Evolutionary conservation across 768 basidiomycete genomes (phyloP).

Genomic region (Asterophora parasitica): DNA sequence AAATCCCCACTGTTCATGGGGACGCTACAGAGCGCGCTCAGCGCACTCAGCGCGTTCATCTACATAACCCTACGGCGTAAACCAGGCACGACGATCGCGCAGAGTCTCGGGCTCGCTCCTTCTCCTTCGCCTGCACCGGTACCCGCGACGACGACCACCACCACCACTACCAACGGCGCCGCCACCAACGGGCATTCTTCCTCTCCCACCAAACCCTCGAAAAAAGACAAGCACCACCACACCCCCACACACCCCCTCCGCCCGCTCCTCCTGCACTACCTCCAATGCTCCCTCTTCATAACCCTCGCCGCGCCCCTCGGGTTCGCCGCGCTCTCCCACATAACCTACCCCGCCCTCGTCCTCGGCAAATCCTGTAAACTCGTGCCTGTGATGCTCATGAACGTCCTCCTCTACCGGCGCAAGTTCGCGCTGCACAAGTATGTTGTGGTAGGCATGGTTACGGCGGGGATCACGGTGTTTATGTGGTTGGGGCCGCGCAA

Average conservation of each 20-base stretch:
- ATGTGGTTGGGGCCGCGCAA: constrained; percentile 81
- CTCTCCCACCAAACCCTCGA: no score
- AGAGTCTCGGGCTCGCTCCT: constrained; percentile 58
- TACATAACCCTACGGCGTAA: constrained; percentile 68
- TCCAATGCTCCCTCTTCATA: constrained; percentile 84
- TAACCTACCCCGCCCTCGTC: constrained; percentile 98
- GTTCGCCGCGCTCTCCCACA: constrained; percentile 90
- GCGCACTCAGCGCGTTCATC: constrained; percentile 68
- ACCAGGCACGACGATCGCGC: constrained; percentile 43
- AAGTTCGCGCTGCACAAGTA: constrained; percentile 94
- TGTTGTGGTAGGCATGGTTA: constrained; percentile 90
- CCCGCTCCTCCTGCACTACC: constrained; percentile 64
- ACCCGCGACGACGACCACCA: no score
- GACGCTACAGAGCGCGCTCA: constrained; percentile 77
- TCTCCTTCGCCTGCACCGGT: no score
- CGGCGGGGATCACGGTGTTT: constrained; percentile 85
- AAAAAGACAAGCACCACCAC: constrained; percentile 18
- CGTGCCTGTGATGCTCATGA: constrained; percentile 98
- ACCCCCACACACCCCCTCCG: constrained; percentile 28
- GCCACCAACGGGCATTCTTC: constrained; percentile 14
- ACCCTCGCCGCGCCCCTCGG: constrained; percentile 93
- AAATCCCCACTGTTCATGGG: constrained; percentile 82
- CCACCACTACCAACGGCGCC: constrained; percentile 17
- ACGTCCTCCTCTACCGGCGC: constrained; percentile 90
- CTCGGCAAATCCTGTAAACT: constrained; percentile 99